Percentiles rank a stretch among this genome's conserved stretches.
Conservation (phyloP, 1,284 basidiomycete genomes). For the Pseudozyma flocculosa region DNA sequence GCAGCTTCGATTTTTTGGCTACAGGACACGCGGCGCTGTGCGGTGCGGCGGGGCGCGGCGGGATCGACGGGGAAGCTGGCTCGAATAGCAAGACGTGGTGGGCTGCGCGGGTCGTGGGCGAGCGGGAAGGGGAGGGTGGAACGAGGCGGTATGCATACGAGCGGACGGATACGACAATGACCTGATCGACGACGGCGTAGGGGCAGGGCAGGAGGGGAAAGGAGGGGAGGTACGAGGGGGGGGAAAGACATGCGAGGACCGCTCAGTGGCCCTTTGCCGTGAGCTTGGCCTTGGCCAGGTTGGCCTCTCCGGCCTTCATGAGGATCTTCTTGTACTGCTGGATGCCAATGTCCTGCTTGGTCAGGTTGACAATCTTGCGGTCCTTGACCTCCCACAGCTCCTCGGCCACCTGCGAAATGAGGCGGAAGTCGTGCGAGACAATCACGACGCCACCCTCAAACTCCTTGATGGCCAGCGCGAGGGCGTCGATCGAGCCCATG, state of each 20-base stretch:
- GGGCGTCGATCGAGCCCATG: slow-evolving; percentile 92
- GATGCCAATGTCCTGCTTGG: slow-evolving; percentile 69
- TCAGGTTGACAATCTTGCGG: slow-evolving; percentile 88
- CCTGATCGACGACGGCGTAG: too few species aligned
- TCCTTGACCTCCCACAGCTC: slow-evolving; percentile 98
- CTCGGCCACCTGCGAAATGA: slow-evolving; percentile 63
- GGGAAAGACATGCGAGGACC: background rate
- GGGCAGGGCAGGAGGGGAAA: background rate
- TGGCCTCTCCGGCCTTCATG: slow-evolving; percentile 46
- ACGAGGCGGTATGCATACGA: too few species aligned
- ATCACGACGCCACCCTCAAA: slow-evolving; percentile 88
- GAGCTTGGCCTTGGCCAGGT: slow-evolving; percentile 55
- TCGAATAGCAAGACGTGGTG: too few species aligned
- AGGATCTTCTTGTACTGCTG: slow-evolving; percentile 57
- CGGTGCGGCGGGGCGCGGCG: too few species aligned
- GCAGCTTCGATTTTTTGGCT: too few species aligned
- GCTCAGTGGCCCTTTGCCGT: slow-evolving; percentile 34
- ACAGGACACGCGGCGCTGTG: too few species aligned
- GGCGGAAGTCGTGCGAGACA: slow-evolving; percentile 55
- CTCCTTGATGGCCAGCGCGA: slow-evolving; percentile 90
- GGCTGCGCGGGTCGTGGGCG: too few species aligned
- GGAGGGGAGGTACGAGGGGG: background rate
- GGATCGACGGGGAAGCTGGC: too few species aligned
- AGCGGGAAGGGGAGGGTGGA: too few species aligned
- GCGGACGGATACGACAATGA: too few species aligned